These are phyloP conservation scores for Hypoxylon trugodes DNA, from an alignment of 495 filamentous ascomycete genomes.

Conservation along the genomic window DNA sequence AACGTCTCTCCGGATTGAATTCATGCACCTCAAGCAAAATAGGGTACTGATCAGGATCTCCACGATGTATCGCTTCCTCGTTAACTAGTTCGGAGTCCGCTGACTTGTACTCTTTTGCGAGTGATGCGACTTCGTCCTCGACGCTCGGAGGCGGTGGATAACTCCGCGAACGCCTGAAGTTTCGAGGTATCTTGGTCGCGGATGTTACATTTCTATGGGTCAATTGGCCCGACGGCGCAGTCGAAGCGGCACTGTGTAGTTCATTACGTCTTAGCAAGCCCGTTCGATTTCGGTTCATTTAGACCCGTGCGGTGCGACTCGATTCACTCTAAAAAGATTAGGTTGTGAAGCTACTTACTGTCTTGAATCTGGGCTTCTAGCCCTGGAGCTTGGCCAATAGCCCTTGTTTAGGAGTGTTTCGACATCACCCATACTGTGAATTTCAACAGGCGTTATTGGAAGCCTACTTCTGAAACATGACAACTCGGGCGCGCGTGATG, in stretches of 20 bases:
- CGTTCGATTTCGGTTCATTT: not conserved
- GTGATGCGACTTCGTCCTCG: conserved; percentile 56
- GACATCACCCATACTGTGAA: conserved; percentile 49
- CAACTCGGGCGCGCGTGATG: conserved; percentile 12
- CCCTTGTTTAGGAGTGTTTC: conserved; percentile 50
- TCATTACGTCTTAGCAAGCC: conserved; percentile 23
- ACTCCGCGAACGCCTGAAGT: conserved; percentile 20
- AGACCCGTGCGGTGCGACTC: conserved; percentile 1
- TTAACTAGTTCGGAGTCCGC: conserved; percentile 36
- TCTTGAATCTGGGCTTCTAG: conserved; percentile 48
- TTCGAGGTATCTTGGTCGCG: conserved; percentile 9
- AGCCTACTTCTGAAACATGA: conserved; percentile 27
- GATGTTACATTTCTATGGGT: conserved; percentile 28
- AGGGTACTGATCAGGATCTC: conserved; percentile 54
- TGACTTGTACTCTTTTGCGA: conserved; percentile 54
- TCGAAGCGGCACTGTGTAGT: conserved; percentile 21
- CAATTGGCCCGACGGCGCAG: conserved; percentile 17
- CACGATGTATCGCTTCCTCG: conserved; percentile 53
- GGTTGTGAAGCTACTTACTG: conserved; percentile 44
- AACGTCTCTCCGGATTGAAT: conserved; percentile 58
- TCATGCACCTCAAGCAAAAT: conserved; percentile 53
- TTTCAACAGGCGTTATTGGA: conserved; percentile 22
- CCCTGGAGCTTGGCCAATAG: conserved; percentile 54
- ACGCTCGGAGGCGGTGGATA: conserved; percentile 53
- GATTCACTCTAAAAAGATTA: not conserved